Conservation (phyloP, 768 basidiomycete genomes). For the Lyophyllum shimeji region DNA sequence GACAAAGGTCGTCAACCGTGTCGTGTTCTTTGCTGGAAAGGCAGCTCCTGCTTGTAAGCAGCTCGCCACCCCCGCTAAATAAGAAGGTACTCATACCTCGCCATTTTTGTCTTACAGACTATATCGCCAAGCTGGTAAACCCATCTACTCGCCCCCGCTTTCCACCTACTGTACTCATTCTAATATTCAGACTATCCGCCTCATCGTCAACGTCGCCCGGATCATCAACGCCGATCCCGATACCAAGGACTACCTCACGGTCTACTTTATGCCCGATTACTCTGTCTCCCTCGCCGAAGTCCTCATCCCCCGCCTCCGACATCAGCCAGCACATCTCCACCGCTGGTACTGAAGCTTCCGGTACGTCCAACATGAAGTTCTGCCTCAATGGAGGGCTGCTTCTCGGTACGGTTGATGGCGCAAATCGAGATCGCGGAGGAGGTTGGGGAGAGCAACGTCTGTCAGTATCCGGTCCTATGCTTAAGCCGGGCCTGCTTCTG, state of each 20-base stretch:
- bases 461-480: conserved; percentile 45
- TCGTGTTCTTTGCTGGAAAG: conserved; percentile 97
- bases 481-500: not conserved
- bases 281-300: conserved; percentile 82
- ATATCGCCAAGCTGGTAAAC: conserved; percentile 83
- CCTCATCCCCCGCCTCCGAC: conserved; percentile 88
- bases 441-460: conserved; percentile 88
- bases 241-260: conserved; percentile 79
- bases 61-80: not conserved
- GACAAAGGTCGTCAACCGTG: conserved; percentile 80
- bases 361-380: conserved; percentile 88
- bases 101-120: conserved; percentile 46
- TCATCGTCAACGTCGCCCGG: conserved; percentile 88
- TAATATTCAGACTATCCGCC: conserved; percentile 71
- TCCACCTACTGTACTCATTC: not conserved
- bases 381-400: conserved; percentile 89
- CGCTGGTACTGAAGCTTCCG: conserved; percentile 89
- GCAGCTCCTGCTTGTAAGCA: conserved; percentile 87
- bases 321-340: conserved; percentile 97
- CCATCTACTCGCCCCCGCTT: not conserved
- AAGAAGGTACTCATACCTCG: conserved; percentile 8
- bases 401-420: conserved; percentile 90
- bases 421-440: conserved; percentile 98
- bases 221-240: conserved; percentile 85
- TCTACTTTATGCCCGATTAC: conserved; percentile 98